These are phyloP conservation scores for Salvia miltiorrhiza DNA, from an alignment of 257 asterid species.

Conservation along the genomic window DNA sequence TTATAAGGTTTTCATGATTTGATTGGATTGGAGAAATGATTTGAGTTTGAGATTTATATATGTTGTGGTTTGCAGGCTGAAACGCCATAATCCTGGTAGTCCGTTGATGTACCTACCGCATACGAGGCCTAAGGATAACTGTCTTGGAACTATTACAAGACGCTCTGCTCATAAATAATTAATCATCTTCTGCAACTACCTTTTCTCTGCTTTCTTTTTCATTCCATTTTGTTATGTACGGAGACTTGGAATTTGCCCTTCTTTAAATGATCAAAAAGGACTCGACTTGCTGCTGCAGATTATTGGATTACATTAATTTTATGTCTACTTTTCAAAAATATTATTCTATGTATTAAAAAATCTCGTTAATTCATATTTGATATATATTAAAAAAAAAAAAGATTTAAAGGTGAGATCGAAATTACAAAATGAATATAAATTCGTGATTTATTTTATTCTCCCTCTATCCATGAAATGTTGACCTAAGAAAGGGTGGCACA, in stretches of 20 bases:
- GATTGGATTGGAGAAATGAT: neutral
- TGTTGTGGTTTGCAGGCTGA: conserved; percentile 49
- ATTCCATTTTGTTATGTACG: neutral
- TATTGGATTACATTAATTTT: too few species aligned
- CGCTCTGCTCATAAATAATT: conserved; percentile 16
- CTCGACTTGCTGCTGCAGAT: too few species aligned
- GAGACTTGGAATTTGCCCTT: neutral
- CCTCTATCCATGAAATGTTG: too few species aligned
- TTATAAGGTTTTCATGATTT: neutral
- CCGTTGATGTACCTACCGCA: conserved; percentile 74
- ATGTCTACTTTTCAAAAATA: too few species aligned
- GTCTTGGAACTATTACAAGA: conserved; percentile 55
- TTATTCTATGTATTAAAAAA: too few species aligned
- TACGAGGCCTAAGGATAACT: conserved; percentile 81
- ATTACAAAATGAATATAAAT: too few species aligned
- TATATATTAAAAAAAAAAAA: too few species aligned
- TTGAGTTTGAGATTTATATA: neutral
- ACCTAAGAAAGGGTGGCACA: too few species aligned
- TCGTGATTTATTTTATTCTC: too few species aligned
- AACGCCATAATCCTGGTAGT: conserved; percentile 45
- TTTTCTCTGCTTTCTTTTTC: neutral
- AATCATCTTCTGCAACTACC: neutral
- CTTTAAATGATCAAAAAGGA: too few species aligned
- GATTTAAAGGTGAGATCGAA: too few species aligned
- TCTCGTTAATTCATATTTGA: too few species aligned